Evolutionary conservation across 495 filamentous ascomycete species (phyloP), one percentile per base, ranked within the genome.

Genomic region (Penicillium subrubescens): DNA sequence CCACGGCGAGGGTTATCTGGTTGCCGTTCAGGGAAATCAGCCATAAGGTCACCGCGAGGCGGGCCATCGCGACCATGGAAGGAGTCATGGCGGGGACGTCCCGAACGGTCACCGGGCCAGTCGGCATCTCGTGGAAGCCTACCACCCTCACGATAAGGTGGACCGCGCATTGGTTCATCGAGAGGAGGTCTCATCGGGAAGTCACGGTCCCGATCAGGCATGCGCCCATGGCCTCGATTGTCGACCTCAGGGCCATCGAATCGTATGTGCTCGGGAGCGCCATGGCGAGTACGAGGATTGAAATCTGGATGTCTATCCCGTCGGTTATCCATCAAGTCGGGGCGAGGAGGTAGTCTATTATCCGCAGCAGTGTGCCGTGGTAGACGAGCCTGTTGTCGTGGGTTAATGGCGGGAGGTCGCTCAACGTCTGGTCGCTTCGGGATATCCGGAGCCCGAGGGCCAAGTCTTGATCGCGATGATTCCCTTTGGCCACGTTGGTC

Each of bases 131-230:
- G 71, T 34, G 64, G 71, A 44, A 64, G 62, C 14, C 75, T 71
- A 23, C 67, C 66, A 23, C 67, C 67, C 10, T 81, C 80, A 27
- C 78, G 77, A 58, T 77, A 71, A 17, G 73, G 56, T n/a, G 72
- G 71, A 2, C 74, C 74, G 44, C 75, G 80, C 72, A 80, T 81
- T 12, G 77, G 72, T n/a, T 82, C 80, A 17, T 82, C 79, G 35
- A 68, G 51, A 25, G 69, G 67, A 35, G 76, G 73, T 61, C 77
- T 68, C 23, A 68, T 57, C 19, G 69, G 62, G 53, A 75, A 78
- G 1, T 79, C 79, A 37, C 79, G 72, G 27, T 79, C 79, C 53
- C 72, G 70, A 37, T 68, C 74, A 34, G 55, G 61, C 8, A 74
- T 67, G 46, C 73, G 74, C 15, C 73, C 76, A 57, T 74, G 77